Percentiles rank a stretch among this genome's conserved stretches.
Evolutionary conservation across 805 yeast species (phyloP).

Genomic region (Huiozyma sinensis): DNA sequence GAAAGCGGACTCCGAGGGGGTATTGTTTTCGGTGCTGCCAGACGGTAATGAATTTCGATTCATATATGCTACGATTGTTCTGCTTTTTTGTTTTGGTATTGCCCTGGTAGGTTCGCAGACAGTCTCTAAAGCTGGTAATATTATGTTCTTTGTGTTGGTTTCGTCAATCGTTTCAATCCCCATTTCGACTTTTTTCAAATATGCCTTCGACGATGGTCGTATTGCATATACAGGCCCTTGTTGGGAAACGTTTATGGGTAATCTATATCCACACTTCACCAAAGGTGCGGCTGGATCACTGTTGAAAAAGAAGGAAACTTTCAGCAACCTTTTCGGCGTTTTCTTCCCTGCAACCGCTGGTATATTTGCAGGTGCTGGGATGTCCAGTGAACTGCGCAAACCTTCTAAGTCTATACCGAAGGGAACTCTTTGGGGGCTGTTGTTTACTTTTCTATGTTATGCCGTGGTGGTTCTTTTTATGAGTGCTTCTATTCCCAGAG

Average conservation of each 20-base stretch:
- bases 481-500: conserved; percentile 73
- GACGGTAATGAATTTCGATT: conserved; percentile 60
- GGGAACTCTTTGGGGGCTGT: conserved; percentile 84
- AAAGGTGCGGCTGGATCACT: conserved; percentile 89
- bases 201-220: conserved; percentile 49
- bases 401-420: conserved; percentile 87
- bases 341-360: conserved; percentile 99
- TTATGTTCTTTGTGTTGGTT: conserved; percentile 56
- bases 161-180: conserved; percentile 76
- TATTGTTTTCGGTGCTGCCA: conserved; percentile 47
- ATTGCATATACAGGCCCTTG: conserved; percentile 60
- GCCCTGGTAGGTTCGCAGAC: conserved; percentile 72
- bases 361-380: conserved; percentile 95
- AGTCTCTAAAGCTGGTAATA: conserved; percentile 73
- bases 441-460: conserved; percentile 68
- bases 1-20: conserved; percentile 34
- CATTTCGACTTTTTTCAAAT: conserved; percentile 53
- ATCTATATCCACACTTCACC: conserved; percentile 72
- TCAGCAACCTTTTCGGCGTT: conserved; percentile 81
- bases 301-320: conserved; percentile 50
- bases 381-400: conserved; percentile 84
- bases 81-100: conserved; percentile 61
- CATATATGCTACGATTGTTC: conserved; percentile 56
- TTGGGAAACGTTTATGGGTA: conserved; percentile 53
- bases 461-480: conserved; percentile 70